A percentile compares a stretch with the other conserved stretches of the same genome.
Evolutionary conservation across 495 filamentous ascomycete species (phyloP).

Genomic region (Aspergillus kassunensis): DNA sequence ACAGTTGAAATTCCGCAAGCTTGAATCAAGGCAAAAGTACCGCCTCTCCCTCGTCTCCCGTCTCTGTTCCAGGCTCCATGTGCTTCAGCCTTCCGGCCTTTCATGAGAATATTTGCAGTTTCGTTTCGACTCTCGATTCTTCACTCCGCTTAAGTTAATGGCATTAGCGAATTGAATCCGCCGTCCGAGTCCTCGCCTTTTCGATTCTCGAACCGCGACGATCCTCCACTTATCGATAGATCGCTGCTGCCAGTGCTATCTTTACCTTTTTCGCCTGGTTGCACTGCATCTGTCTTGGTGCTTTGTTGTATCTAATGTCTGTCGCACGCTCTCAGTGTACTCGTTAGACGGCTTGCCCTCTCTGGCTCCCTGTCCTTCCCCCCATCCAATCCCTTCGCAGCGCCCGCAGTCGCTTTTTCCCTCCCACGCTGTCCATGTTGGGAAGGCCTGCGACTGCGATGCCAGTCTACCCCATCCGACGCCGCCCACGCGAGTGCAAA

Average conservation of each 20-base stretch:
- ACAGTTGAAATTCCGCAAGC: conserved; percentile 2
- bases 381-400: conserved; percentile 13
- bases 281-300: conserved; percentile 4
- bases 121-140: no score
- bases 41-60: neutral
- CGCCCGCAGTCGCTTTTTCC: conserved; percentile 8
- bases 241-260: no score
- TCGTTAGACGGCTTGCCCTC: neutral
- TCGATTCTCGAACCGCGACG: neutral
- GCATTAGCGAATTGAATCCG: neutral
- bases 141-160: no score
- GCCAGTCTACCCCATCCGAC: conserved; percentile 42
- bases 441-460: conserved; percentile 19
- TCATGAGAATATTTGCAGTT: no score
- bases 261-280: no score
- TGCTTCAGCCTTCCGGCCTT: no score
- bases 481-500: conserved; percentile 47
- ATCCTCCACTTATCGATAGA: conserved; percentile 2
- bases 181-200: neutral
- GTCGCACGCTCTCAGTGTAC: neutral
- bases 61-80: neutral
- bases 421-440: conserved; percentile 9
- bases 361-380: neutral
- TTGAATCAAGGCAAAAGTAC: neutral
- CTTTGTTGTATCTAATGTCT: neutral